Evolutionary conservation across 2,329 filamentous ascomycete species (phyloP).

Genomic region (Intubia oerlemansii): DNA sequence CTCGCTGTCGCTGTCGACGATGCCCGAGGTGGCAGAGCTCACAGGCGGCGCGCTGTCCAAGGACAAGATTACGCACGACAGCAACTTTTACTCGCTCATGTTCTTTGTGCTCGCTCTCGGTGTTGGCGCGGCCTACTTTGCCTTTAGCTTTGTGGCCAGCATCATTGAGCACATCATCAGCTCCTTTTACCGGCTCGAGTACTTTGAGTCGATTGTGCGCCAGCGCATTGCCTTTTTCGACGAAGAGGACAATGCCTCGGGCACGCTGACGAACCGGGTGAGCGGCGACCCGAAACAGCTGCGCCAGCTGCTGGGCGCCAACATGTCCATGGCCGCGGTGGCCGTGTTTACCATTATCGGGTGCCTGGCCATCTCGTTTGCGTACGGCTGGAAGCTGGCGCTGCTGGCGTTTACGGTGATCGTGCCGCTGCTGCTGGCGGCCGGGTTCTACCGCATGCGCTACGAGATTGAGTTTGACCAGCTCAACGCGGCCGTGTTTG

Average conservation of each 20-base stretch:
- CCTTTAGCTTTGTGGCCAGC: slow-evolving; percentile 23
- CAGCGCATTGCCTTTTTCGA: slow-evolving; percentile 41
- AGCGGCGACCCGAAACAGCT: slow-evolving; percentile 34
- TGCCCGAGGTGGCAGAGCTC: too few relatives aligned
- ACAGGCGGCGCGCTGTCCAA: too few relatives aligned
- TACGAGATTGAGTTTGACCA: slow-evolving; percentile 34
- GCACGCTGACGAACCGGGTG: slow-evolving; percentile 33
- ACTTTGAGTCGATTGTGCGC: slow-evolving; percentile 34
- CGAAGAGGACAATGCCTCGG: slow-evolving; percentile 33
- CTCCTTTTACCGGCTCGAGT: slow-evolving; percentile 32
- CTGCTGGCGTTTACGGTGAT: slow-evolving; percentile 26
- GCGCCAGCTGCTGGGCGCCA: slow-evolving; percentile 37
- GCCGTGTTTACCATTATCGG: slow-evolving; percentile 44
- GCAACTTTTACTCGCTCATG: slow-evolving; percentile 42
- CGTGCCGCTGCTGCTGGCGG: slow-evolving; percentile 13
- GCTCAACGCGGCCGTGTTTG: slow-evolving; percentile 34
- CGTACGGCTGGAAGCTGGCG: slow-evolving; percentile 57
- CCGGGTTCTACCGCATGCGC: slow-evolving; percentile 22
- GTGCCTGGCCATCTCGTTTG: slow-evolving; percentile 42
- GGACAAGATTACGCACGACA: not conserved
- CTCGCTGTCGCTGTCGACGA: not conserved
- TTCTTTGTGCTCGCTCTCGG: slow-evolving; percentile 35
- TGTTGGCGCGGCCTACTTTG: slow-evolving; percentile 31
- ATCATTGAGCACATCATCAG: slow-evolving; percentile 20
- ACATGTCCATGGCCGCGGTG: slow-evolving; percentile 40